Base-by-base conservation (phyloP, 1,139 yeast genomes). In the Arxiozyma slooffiae region DNA sequence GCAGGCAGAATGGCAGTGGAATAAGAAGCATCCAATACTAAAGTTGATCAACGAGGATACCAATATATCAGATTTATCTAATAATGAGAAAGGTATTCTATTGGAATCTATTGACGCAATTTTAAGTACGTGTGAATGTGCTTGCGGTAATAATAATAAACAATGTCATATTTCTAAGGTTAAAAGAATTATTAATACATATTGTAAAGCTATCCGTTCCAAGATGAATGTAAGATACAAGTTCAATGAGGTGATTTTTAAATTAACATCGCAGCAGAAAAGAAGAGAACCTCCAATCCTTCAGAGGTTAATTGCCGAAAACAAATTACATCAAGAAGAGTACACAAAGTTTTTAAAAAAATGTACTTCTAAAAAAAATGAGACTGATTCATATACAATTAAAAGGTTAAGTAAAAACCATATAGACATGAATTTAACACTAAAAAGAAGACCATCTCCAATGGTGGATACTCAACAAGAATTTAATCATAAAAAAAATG, bases 1-100 rank as follows among this genome's bases (percentile, higher is more conserved):
- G 38, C 76, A 94, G 1, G 69, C 87, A 23, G 79, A 79, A 1
- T 90, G 97, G 97, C 87, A 84, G 55, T 90, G 96, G 96, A 96
- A 89, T 63, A 63, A 68, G 5, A 59, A 69, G 14, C 96, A 89
- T 63, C 96, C 97, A 2, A 85, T 87, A 39, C 70, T 71, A 51
- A 75, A 74, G 56, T 67, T 85, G 53, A 73, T 76, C 42, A 67
- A 70, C 34, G 70, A 71, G 4, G 65, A 68, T 0, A 61, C 67
- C 55, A 58, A 64, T 4, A 60, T 68, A 44, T 74, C 71, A 38
- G 61, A 70, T 18, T 67, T 82, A 44, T 60, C 70, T 7, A 78
- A 77, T 44, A 67, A 70, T 1, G 80, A 78, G 48, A 81, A 80
- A 58, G 74, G 78, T 5, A 67, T 74, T 5, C 63, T 84, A 46